A percentile compares a stretch with the other conserved stretches of the same genome.
Evolutionary conservation across 768 basidiomycete genomes (phyloP).

Genomic region (Boletellus ananiceps): DNA sequence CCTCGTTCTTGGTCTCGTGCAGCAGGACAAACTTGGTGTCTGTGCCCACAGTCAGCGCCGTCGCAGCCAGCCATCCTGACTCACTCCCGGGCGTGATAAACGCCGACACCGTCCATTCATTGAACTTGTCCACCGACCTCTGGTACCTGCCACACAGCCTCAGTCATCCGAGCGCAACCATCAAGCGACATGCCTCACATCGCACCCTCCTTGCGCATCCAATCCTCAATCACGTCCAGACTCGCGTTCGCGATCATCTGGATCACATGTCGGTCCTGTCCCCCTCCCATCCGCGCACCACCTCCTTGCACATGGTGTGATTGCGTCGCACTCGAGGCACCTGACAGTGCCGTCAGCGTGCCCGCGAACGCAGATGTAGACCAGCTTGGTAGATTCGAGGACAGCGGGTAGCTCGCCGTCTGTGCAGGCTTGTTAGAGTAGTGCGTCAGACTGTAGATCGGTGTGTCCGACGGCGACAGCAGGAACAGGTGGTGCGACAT

Average conservation of each 20-base stretch:
- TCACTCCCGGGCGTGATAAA: conserved; percentile 94
- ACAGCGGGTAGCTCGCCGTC: conserved; percentile 59
- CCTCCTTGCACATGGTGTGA: conserved; percentile 57
- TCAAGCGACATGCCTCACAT: conserved; percentile 54
- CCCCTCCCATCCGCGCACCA: conserved; percentile 66
- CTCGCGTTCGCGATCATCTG: conserved; percentile 99
- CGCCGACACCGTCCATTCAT: conserved; percentile 97
- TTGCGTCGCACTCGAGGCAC: conserved; percentile 73
- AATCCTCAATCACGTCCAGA: conserved; percentile 91
- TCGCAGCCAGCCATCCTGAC: conserved; percentile 29
- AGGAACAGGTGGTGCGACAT: conserved; percentile 90
- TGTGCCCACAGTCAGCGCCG: conserved; percentile 30
- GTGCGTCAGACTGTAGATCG: conserved; percentile 79
- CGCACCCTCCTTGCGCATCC: conserved; percentile 73
- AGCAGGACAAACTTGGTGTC: conserved; percentile 94
- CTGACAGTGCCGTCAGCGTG: conserved; percentile 80
- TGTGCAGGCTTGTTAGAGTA: conserved; percentile 70
- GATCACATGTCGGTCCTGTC: conserved; percentile 88
- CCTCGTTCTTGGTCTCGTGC: conserved; percentile 96
- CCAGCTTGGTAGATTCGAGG: conserved; percentile 84
- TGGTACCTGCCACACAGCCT: conserved; percentile 65
- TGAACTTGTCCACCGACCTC: conserved; percentile 94
- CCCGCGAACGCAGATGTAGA: conserved; percentile 90
- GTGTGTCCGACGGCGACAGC: conserved; percentile 82
- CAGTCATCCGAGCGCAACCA: conserved; percentile 7